Base-by-base conservation (phyloP, 768 basidiomycete genomes). In the Daedaleopsis sinensis region DNA sequence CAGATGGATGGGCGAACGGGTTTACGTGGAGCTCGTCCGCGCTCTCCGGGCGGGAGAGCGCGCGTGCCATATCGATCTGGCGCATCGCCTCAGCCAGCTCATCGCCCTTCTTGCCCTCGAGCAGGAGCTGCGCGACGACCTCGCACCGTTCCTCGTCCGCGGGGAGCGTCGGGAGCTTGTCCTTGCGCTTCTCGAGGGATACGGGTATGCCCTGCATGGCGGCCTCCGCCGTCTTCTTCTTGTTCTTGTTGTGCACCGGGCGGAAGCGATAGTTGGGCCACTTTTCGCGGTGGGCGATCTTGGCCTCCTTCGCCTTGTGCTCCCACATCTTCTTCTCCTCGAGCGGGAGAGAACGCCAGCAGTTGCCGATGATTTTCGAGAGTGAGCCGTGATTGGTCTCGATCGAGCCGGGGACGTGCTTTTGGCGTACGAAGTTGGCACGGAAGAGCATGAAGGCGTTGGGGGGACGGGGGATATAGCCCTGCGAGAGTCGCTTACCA, bases 391-490 rank as follows among this genome's bases (percentile, higher is more conserved):
- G 81, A 59, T 79, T 81, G 0, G 78, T 79, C 69, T 82, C 82
- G 61, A 82, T 81, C 11, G 79, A 77, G 0, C 81, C 81, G 10
- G 81, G 81, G 19, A 82, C 79, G 55, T 82, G 81, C 43, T 82
- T 79, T 52, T 81, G 80, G 23, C 70, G 71, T 15, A 76, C 71
- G 49, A 90, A 84, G 73, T 83, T 84, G 13, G 86, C 90, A 39
- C 93, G 86, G 71, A 86, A 94, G 62, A 94, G 79, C 77, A 94
- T 93, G 80, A 94, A 96, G 16, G 93, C 88, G 70, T 94, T 96
- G 51, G 89, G 82, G 2, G 93, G 93, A 11, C 93, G 86, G 38
- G 87, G 88, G 49, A 93, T 84, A 70, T 87, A 86, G 50, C 80
- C 79, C 60, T 88, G 86, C 76, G 74, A 90, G 54, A 82, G 80